Conservation (phyloP, 2,329 filamentous ascomycete genomes). For the Xylaria sp. region DNA sequence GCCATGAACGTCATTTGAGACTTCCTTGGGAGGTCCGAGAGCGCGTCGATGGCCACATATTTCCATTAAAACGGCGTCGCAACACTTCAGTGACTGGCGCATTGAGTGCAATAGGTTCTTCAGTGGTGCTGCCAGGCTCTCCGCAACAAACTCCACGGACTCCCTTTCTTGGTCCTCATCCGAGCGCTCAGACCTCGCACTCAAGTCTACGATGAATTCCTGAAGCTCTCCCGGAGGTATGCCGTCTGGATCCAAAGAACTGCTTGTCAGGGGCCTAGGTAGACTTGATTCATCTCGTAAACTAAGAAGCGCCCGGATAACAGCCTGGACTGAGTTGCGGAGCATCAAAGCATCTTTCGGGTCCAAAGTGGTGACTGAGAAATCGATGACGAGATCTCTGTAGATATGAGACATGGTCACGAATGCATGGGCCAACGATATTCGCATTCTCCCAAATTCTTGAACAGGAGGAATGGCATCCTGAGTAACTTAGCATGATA, state of each 20-base stretch:
- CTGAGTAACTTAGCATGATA: slow-evolving; percentile 23
- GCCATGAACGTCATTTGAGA: slow-evolving; percentile 40
- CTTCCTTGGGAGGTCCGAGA: slow-evolving; percentile 39
- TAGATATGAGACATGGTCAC: slow-evolving; percentile 52
- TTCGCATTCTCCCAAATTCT: slow-evolving; percentile 34
- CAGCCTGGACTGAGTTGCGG: slow-evolving; percentile 51
- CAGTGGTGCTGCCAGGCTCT: slow-evolving; percentile 42
- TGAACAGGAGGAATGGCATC: slow-evolving; percentile 37
- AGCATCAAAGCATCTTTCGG: slow-evolving; percentile 46
- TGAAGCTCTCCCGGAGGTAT: not conserved
- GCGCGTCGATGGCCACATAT: slow-evolving; percentile 46
- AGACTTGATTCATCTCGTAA: slow-evolving; percentile 45
- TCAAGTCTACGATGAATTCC: slow-evolving; percentile 36
- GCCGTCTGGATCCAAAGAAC: not conserved
- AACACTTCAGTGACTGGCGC: slow-evolving; percentile 39
- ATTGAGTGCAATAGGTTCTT: slow-evolving; percentile 43
- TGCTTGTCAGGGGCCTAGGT: slow-evolving; percentile 33
- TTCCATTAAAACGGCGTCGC: slow-evolving; percentile 50
- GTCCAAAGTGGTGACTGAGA: slow-evolving; percentile 49
- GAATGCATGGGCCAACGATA: slow-evolving; percentile 46
- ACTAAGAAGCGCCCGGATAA: slow-evolving; percentile 49
- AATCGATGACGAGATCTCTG: slow-evolving; percentile 51
- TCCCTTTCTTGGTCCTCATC: slow-evolving; percentile 24
- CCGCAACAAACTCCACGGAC: slow-evolving; percentile 25
- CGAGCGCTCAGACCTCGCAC: slow-evolving; percentile 15